These are phyloP conservation scores for Starmerella bombicola DNA, from an alignment of 805 yeast genomes.

Conservation along the genomic window DNA sequence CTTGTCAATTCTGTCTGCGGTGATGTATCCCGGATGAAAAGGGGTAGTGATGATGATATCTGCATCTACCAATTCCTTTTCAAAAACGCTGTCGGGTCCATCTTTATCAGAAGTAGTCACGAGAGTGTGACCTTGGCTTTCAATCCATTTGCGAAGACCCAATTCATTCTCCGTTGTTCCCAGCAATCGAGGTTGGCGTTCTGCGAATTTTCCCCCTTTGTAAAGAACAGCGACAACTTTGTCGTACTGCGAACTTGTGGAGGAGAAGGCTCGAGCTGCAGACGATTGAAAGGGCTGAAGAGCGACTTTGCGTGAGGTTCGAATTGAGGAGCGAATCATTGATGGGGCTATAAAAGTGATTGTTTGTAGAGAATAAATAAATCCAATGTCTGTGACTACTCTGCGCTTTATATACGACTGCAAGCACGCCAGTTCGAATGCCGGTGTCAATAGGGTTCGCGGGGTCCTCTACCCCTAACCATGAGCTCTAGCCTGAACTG, in stretches of 20 bases:
- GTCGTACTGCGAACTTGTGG: slow-evolving; percentile 4
- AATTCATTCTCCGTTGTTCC: slow-evolving; percentile 68
- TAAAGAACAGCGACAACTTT: slow-evolving; percentile 14
- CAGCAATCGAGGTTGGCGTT: slow-evolving; percentile 29
- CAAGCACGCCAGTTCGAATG: too few species aligned
- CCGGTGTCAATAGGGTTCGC: too few species aligned
- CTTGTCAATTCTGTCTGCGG: slow-evolving; percentile 49
- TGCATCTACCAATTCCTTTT: slow-evolving; percentile 54
- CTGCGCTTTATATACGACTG: too few species aligned
- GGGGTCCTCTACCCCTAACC: too few species aligned
- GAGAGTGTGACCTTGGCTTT: slow-evolving; percentile 52
- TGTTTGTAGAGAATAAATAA: too few species aligned
- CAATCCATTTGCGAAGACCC: slow-evolving; percentile 54
- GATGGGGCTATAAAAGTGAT: too few species aligned
- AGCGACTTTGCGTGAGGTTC: background rate
- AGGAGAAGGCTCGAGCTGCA: slow-evolving; percentile 4
- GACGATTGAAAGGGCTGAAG: background rate
- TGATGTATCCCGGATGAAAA: slow-evolving; percentile 68
- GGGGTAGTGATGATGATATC: slow-evolving; percentile 73
- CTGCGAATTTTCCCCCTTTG: slow-evolving; percentile 14
- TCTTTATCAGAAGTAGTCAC: slow-evolving; percentile 60
- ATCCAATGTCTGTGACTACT: too few species aligned
- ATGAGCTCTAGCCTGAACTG: too few species aligned
- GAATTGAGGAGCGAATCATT: too few species aligned
- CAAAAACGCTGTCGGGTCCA: slow-evolving; percentile 45